These are phyloP conservation scores for Xerocomellus amylosporus DNA, from an alignment of 768 basidiomycete species.

Conservation along the genomic window DNA sequence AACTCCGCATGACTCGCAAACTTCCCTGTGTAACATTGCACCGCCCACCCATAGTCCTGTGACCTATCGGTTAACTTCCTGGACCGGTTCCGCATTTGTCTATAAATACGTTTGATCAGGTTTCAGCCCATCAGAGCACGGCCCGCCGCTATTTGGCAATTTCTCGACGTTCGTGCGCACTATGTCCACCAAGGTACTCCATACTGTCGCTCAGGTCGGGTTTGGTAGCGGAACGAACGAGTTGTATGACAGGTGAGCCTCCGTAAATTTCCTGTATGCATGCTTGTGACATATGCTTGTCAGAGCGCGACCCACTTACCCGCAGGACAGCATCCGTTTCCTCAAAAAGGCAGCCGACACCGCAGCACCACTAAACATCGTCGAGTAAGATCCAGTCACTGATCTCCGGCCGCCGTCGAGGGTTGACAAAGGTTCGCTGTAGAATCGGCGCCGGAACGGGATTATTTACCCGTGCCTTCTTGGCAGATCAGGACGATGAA, in stretches of 20 bases:
- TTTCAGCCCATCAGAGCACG: not conserved
- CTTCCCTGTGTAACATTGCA: too few species aligned
- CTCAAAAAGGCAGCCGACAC: constrained; percentile 50
- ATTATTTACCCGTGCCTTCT: constrained; percentile 80
- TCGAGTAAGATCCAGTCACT: constrained; percentile 49
- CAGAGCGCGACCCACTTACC: constrained; percentile 85
- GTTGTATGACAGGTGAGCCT: constrained; percentile 51
- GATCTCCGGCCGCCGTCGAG: not conserved
- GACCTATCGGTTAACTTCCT: not conserved
- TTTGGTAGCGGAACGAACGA: constrained; percentile 83
- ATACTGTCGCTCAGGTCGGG: constrained; percentile 65
- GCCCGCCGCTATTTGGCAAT: not conserved
- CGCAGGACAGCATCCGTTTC: constrained; percentile 53
- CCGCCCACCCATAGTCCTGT: not conserved
- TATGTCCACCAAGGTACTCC: constrained; percentile 47
- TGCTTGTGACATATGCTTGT: not conserved
- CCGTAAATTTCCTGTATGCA: too few species aligned
- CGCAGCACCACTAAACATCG: constrained; percentile 51
- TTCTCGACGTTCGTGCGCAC: not conserved
- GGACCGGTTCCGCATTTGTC: not conserved
- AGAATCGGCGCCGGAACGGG: constrained; percentile 87
- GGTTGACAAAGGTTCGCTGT: not conserved
- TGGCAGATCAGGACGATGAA: constrained; percentile 59
- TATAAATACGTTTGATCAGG: not conserved
- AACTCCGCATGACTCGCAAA: too few species aligned